Evolutionary conservation across 139 green algal species (phyloP), one percentile per base, ranked within the genome.

Genomic region (Helicosporidium sp.): DNA sequence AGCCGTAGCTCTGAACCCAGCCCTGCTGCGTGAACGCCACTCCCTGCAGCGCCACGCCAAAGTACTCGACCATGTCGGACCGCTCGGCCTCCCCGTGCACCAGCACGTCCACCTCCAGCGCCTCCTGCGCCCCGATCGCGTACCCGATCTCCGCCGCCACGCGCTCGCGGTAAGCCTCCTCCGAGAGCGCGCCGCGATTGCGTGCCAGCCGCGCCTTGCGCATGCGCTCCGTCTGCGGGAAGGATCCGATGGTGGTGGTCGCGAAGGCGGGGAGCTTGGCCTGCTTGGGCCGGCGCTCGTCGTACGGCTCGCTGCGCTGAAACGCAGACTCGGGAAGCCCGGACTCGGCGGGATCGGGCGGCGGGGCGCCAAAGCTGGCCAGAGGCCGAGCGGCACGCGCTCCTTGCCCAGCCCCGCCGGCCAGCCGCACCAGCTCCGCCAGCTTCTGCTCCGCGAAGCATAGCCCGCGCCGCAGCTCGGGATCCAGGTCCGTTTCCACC

Each of bases 71-170:
- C 54, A 80, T 83, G 61, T 78, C 61, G 39, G 65, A 75, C 34
- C 78, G 62, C 76, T 93, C 83, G 16, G 76, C 49, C 72, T 93
- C 83, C 16, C 83, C 83, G 51, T 93, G 83, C 56, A 93, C 83
- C 36, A 91, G 63, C 49, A 93, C 83, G 57, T 93, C 83, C 6
- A 93, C 8, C 15, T 58, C 83, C 41, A 93, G 61, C 5, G 46
- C 64, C 57, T 91, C 81, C 70, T 88, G 71, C 48, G 63, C 31
- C 15, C 58, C 53, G 39, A 78, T 68, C 26, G 52, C 46, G 8
- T 65, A 61, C 13, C 45, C 54, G 19, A 84, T 82, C 52, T 82
- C 66, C 3, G 58, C 52, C 12, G 62, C 63, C 22, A 93, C 76
- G 1, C 40, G 47, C 41, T 57, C 51, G 24, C 73, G 51, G 60